phyloP scores from a whole-genome alignment of 1,284 basidiomycete genomes.

The Cerioporus squamosus region DNA sequence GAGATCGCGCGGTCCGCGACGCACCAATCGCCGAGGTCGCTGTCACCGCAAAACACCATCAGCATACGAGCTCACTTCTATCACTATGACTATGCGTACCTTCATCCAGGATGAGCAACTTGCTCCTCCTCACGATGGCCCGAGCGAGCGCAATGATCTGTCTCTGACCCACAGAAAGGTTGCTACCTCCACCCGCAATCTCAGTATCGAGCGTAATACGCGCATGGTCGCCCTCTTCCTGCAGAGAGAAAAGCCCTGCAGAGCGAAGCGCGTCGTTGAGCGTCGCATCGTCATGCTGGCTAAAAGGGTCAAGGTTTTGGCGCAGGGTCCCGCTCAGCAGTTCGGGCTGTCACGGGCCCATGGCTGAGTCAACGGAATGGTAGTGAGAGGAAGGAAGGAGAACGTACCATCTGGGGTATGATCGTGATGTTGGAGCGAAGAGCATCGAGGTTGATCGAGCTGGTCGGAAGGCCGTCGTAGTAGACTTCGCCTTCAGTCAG shows the following conservation, averaged over 20 bases:
- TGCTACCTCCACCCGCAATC: slow-evolving; percentile 42
- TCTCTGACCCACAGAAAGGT: slow-evolving; percentile 42
- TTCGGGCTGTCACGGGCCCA: slow-evolving; percentile 54
- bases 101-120: slow-evolving; percentile 42
- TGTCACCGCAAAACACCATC: neutral
- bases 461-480: slow-evolving; percentile 37
- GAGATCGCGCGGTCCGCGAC: neutral
- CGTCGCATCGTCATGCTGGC: slow-evolving; percentile 69
- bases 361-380: neutral
- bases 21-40: slow-evolving; percentile 57
- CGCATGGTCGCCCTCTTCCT: slow-evolving; percentile 30
- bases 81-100: slow-evolving; percentile 15
- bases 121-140: slow-evolving; percentile 38
- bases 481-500: slow-evolving; percentile 48
- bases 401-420: slow-evolving; percentile 41
- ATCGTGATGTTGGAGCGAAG: slow-evolving; percentile 52
- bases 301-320: slow-evolving; percentile 75
- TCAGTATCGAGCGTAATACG: slow-evolving; percentile 39
- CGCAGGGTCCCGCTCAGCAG: slow-evolving; percentile 63
- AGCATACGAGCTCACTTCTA: neutral
- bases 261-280: slow-evolving; percentile 50
- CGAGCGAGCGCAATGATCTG: slow-evolving; percentile 40
- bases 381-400: neutral
- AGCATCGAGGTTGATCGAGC: slow-evolving; percentile 63
- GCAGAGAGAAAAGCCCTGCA: slow-evolving; percentile 36